Conservation (phyloP, 495 filamentous ascomycete genomes). For the Evansstolkia leycettana region DNA sequence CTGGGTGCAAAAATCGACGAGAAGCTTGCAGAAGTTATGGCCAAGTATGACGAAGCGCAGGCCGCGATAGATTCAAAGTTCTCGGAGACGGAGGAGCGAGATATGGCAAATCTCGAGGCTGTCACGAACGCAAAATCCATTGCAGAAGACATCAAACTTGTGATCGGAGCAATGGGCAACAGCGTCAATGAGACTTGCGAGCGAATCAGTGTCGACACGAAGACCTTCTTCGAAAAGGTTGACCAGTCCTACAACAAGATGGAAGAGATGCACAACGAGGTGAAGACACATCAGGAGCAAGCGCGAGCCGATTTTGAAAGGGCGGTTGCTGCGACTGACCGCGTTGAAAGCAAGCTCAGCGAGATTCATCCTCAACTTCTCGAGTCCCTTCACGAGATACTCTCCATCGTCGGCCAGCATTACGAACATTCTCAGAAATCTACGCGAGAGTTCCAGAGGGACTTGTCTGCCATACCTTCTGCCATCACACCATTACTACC, state of each 20-base stretch:
- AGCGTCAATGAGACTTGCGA: conserved; percentile 73
- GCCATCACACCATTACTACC: conserved; percentile 36
- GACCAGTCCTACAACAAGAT: conserved; percentile 64
- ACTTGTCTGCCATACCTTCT: conserved; percentile 39
- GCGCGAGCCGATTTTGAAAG: conserved; percentile 66
- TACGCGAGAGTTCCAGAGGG: conserved; percentile 36
- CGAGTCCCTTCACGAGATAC: conserved; percentile 68
- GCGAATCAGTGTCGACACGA: conserved; percentile 71
- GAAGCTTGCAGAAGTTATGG: conserved; percentile 61
- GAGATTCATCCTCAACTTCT: conserved; percentile 81
- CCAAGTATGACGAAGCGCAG: conserved; percentile 75
- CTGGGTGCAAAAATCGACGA: conserved; percentile 61
- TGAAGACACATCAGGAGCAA: conserved; percentile 62
- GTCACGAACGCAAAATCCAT: conserved; percentile 60
- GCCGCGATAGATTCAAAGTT: conserved; percentile 54
- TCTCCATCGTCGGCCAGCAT: conserved; percentile 68
- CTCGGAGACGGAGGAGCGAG: conserved; percentile 51
- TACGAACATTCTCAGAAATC: conserved; percentile 52
- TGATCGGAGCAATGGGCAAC: conserved; percentile 75
- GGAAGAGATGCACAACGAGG: conserved; percentile 61
- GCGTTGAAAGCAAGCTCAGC: conserved; percentile 58
- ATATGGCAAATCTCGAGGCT: conserved; percentile 53
- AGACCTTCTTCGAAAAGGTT: conserved; percentile 67
- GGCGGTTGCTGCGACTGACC: conserved; percentile 56
- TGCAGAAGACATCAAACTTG: conserved; percentile 71